Conservation (phyloP, 2,329 filamentous ascomycete genomes). For the Colletotrichum paranaense region DNA sequence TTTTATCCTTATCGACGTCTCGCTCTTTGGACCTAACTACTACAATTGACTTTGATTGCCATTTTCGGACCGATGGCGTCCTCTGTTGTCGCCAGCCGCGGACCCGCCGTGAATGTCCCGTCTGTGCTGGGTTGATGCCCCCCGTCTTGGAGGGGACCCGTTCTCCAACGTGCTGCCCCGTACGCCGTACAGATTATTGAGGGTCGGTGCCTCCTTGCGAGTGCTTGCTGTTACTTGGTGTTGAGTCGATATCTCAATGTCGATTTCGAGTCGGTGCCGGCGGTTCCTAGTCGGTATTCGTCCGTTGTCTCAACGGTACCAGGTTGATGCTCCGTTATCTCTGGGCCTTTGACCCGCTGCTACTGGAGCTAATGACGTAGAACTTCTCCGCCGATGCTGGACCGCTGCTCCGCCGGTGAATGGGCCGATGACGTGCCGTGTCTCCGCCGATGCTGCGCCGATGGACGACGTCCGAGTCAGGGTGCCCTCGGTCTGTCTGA, state of each 20-base stretch:
- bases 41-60: slow-evolving; percentile 12
- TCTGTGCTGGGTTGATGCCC: slow-evolving; percentile 27
- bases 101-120: slow-evolving; percentile 32
- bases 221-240: slow-evolving; percentile 13
- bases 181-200: background rate
- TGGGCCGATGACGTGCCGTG: slow-evolving; percentile 35
- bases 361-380: slow-evolving; percentile 32
- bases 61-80: slow-evolving; percentile 32
- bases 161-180: slow-evolving; percentile 10
- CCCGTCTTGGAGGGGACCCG: slow-evolving; percentile 12
- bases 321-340: slow-evolving; percentile 34
- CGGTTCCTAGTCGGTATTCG: slow-evolving; percentile 32
- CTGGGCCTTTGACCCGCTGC: slow-evolving; percentile 26
- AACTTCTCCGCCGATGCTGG: slow-evolving; percentile 30
- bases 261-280: slow-evolving; percentile 26
- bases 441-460: slow-evolving; percentile 31
- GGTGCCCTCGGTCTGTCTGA: slow-evolving; percentile 1
- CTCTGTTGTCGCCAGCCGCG: slow-evolving; percentile 26
- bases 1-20: slow-evolving; percentile 33
- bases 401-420: slow-evolving; percentile 29
- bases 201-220: slow-evolving; percentile 1
- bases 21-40: background rate
- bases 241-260: slow-evolving; percentile 19
- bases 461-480: slow-evolving; percentile 32
- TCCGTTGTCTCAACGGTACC: slow-evolving; percentile 33